Conservation (phyloP, 2,329 filamentous ascomycete genomes). For the Colletotrichum sp. region DNA sequence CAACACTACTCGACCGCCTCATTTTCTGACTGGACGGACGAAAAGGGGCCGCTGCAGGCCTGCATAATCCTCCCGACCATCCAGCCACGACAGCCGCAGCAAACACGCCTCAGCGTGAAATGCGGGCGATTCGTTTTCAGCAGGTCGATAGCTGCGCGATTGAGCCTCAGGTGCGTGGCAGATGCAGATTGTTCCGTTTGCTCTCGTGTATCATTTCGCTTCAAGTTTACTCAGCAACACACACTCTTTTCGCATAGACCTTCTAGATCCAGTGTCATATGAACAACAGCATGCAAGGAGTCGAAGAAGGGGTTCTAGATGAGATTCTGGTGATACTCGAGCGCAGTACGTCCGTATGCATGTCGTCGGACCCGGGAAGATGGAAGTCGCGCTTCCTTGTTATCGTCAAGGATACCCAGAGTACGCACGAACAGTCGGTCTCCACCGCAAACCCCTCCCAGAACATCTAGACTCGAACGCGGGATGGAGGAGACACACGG, state of each 20-base stretch:
- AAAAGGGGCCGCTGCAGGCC: not conserved
- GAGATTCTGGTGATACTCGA: not conserved
- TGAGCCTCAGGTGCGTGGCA: not conserved
- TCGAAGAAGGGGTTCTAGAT: not conserved
- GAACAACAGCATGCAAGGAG: not conserved
- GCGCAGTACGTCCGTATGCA: not conserved
- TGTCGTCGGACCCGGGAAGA: not conserved
- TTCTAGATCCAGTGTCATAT: not conserved
- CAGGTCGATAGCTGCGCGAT: not conserved
- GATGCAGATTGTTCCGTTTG: not conserved
- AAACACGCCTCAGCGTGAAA: not conserved
- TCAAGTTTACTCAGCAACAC: not conserved
- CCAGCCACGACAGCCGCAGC: not conserved
- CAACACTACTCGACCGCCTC: constrained; percentile 7
- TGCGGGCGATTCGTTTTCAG: not conserved
- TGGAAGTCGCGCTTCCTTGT: not conserved
- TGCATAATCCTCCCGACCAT: not conserved
- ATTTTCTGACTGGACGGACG: not conserved
- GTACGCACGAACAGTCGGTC: not conserved
- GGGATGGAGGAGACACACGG: not conserved
- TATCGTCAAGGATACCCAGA: not conserved
- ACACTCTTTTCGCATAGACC: not conserved
- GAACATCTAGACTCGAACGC: not conserved
- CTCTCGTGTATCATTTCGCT: not conserved
- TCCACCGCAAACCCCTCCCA: not conserved